A percentile compares a stretch with the other conserved stretches of the same genome.
These are phyloP conservation scores for Neonectria faginata DNA, from an alignment of 2,329 filamentous ascomycete species.

Conservation along the genomic window DNA sequence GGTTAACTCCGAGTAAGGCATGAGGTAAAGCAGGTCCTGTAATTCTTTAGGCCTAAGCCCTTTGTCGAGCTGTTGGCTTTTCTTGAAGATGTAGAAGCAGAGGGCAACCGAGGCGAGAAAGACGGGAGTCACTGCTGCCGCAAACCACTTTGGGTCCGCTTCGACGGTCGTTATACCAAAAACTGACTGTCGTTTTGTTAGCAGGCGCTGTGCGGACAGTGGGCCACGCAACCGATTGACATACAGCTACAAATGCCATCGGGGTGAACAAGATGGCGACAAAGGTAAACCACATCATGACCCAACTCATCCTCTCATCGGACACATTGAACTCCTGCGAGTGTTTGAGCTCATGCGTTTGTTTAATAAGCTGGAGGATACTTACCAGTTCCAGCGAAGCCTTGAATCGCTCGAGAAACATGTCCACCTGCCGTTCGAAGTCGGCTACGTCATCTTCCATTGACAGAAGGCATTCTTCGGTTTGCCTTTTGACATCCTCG, in stretches of 20 bases:
- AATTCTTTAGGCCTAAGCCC: slow-evolving; percentile 10
- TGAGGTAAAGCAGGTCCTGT: not conserved
- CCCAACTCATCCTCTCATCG: slow-evolving; percentile 25
- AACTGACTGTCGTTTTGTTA: slow-evolving; percentile 4
- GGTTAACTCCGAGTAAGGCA: slow-evolving; percentile 13
- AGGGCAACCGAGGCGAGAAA: slow-evolving; percentile 6
- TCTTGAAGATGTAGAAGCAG: slow-evolving; percentile 17
- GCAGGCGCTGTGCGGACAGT: not conserved
- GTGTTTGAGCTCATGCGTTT: not conserved
- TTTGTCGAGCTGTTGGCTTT: slow-evolving; percentile 11
- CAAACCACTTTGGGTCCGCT: slow-evolving; percentile 18
- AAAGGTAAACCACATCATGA: slow-evolving; percentile 25
- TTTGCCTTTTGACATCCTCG: not conserved
- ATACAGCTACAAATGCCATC: slow-evolving; percentile 16
- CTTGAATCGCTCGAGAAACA: slow-evolving; percentile 23
- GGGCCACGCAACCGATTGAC: not conserved
- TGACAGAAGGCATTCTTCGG: not conserved
- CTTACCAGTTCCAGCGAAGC: slow-evolving; percentile 12
- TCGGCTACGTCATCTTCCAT: slow-evolving; percentile 14
- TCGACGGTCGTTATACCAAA: slow-evolving; percentile 26
- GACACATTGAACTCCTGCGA: slow-evolving; percentile 9
- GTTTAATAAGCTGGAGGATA: not conserved
- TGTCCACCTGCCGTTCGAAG: slow-evolving; percentile 16
- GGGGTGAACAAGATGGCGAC: slow-evolving; percentile 23
- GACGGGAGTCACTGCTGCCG: slow-evolving; percentile 3